A percentile compares a stretch with the other conserved stretches of the same genome.
phyloP scores from a whole-genome alignment of 176 grass and related monocot genomes.

The Tillandsia leiboldiana region DNA sequence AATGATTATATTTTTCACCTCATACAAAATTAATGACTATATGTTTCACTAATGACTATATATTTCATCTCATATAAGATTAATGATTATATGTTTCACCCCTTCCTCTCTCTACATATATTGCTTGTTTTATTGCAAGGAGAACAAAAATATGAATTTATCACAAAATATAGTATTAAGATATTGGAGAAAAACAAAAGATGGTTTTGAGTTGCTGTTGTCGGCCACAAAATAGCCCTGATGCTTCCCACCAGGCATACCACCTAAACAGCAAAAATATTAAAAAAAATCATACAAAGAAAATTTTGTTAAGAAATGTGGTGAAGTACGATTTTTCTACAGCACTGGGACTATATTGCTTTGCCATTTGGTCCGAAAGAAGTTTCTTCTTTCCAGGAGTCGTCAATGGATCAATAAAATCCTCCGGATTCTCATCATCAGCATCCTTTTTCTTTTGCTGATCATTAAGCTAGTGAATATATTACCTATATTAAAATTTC shows the following conservation, averaged over 20 bases:
- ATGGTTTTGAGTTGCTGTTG: slow-evolving; percentile 49
- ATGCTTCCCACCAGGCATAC: slow-evolving; percentile 79
- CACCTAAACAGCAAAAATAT: slow-evolving; percentile 33
- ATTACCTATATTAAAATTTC: not conserved
- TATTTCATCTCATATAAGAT: too few relatives aligned
- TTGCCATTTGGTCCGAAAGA: slow-evolving; percentile 59
- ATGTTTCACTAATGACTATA: too few relatives aligned
- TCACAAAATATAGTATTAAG: too few relatives aligned
- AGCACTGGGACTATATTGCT: slow-evolving; percentile 53
- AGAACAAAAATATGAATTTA: too few relatives aligned
- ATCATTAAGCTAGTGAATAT: not conserved
- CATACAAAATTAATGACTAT: too few relatives aligned
- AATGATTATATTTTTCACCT: too few relatives aligned
- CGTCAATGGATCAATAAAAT: slow-evolving; percentile 48
- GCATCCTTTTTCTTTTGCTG: slow-evolving; percentile 37
- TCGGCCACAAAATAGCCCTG: slow-evolving; percentile 56
- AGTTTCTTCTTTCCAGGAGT: slow-evolving; percentile 46
- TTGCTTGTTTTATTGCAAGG: too few relatives aligned
- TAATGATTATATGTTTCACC: too few relatives aligned
- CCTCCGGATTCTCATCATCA: slow-evolving; percentile 42
- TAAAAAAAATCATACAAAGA: slow-evolving; percentile 1
- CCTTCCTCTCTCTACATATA: too few relatives aligned
- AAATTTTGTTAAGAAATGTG: slow-evolving; percentile 3
- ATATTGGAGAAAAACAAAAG: slow-evolving; percentile 27
- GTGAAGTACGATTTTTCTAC: slow-evolving; percentile 60